These are phyloP conservation scores for Biscogniauxia mediterranea DNA, from an alignment of 2,329 filamentous ascomycete genomes.

Conservation along the genomic window DNA sequence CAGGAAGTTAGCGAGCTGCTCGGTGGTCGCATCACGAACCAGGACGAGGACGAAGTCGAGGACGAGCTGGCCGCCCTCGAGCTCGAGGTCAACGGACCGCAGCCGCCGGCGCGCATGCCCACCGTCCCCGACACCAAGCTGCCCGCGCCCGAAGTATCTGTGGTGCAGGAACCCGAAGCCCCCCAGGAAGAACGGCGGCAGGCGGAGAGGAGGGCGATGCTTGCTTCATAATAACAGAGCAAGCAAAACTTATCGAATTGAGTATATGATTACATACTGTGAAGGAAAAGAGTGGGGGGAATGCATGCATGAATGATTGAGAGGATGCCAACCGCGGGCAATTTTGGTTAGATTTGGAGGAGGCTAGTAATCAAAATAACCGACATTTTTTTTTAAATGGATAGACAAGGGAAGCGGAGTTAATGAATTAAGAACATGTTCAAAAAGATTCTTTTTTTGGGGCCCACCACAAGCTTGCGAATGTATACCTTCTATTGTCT, in stretches of 20 bases:
- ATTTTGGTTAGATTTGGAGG: not conserved
- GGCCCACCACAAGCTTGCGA: not conserved
- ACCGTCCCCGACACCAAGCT: constrained; percentile 34
- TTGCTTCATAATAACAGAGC: constrained; percentile 31
- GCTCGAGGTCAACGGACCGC: constrained; percentile 47
- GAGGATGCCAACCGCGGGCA: not conserved
- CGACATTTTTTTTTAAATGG: not conserved
- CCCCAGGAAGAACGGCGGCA: constrained; percentile 15
- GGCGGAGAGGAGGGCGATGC: constrained; percentile 40
- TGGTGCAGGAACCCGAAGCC: constrained; percentile 12
- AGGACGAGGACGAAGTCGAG: constrained; percentile 97
- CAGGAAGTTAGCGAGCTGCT: constrained; percentile 93
- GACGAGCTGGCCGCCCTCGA: constrained; percentile 87
- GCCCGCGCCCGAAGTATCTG: constrained; percentile 25
- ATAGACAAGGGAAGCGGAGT: not conserved
- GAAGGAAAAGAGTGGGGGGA: no score
- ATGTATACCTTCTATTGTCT: not conserved
- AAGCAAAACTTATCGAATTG: not conserved
- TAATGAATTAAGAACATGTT: not conserved
- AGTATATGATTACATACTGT: not conserved
- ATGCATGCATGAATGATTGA: not conserved
- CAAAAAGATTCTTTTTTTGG: no score
- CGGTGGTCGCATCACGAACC: constrained; percentile 81
- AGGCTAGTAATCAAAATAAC: not conserved
- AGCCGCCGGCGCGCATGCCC: constrained; percentile 27